These are phyloP conservation scores for Malassezia nana DNA, from an alignment of 1,284 basidiomycete species.

Conservation along the genomic window DNA sequence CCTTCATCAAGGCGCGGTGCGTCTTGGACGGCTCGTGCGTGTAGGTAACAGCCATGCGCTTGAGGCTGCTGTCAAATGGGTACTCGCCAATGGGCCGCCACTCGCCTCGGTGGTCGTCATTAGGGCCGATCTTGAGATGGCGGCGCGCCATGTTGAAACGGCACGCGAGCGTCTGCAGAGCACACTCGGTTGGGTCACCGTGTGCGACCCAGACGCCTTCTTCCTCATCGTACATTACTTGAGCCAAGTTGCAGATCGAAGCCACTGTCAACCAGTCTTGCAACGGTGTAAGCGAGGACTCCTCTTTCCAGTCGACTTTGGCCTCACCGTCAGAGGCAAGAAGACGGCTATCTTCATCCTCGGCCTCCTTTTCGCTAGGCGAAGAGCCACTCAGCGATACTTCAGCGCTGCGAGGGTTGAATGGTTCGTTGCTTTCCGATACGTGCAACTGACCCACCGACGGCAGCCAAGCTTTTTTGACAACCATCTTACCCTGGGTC, in stretches of 20 bases:
- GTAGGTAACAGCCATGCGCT: constrained; percentile 51
- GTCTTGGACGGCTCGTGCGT: constrained; percentile 28
- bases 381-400: constrained; percentile 37
- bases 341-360: constrained; percentile 49
- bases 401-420: constrained; percentile 48
- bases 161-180: constrained; percentile 59
- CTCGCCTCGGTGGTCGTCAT: constrained; percentile 20
- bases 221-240: constrained; percentile 44
- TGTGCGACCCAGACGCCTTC: constrained; percentile 56
- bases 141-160: constrained; percentile 43
- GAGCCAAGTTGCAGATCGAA: constrained; percentile 47
- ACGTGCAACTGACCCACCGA: constrained; percentile 38
- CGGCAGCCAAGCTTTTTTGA: constrained; percentile 43
- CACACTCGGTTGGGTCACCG: constrained; percentile 60
- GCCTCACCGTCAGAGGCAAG: constrained; percentile 34
- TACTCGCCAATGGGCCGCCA: constrained; percentile 52
- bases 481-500: constrained; percentile 46
- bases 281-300: constrained; percentile 19
- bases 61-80: constrained; percentile 43
- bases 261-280: constrained; percentile 39
- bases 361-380: constrained; percentile 19
- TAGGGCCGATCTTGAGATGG: constrained; percentile 10
- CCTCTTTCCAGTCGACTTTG: constrained; percentile 24
- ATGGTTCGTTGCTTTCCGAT: constrained; percentile 40
- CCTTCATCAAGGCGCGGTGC: constrained; percentile 44